A percentile compares a stretch with the other conserved stretches of the same genome.
phyloP scores from a whole-genome alignment of 257 asterid species.

The Prunella vulgaris region DNA sequence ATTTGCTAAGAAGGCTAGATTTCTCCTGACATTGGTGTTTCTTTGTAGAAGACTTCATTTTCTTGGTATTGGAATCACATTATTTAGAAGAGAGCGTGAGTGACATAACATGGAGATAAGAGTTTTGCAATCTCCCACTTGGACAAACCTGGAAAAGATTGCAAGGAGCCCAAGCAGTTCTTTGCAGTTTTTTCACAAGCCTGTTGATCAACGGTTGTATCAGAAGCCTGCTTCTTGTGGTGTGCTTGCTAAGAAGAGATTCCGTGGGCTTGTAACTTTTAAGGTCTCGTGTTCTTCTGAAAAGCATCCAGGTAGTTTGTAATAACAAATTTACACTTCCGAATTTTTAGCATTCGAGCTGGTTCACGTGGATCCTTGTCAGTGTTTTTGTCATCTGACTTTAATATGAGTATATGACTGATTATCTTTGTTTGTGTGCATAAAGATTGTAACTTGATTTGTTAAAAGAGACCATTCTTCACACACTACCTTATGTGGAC shows the following conservation, averaged over 20 bases:
- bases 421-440: not conserved
- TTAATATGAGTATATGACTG: too few relatives aligned
- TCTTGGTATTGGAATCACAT: conserved; percentile 7
- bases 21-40: not conserved
- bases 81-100: conserved; percentile 9
- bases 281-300: conserved; percentile 60
- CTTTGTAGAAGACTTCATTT: conserved; percentile 9
- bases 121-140: conserved; percentile 40
- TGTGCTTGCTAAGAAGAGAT: conserved; percentile 28
- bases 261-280: conserved; percentile 23
- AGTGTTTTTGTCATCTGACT: conserved; percentile 1
- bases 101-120: conserved; percentile 51
- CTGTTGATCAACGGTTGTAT: conserved; percentile 23
- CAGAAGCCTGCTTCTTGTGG: conserved; percentile 28
- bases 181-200: conserved; percentile 33
- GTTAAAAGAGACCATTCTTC: not conserved
- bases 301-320: conserved; percentile 52
- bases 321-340: not conserved
- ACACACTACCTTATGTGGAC: not conserved
- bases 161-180: conserved; percentile 36
- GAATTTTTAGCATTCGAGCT: not conserved
- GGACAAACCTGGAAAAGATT: conserved; percentile 30
- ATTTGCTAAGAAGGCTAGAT: not conserved
- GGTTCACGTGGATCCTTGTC: not conserved
- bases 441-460: not conserved